Percentiles rank a stretch among this genome's conserved stretches.
These are phyloP conservation scores for Trametes maxima DNA, from an alignment of 768 basidiomycete genomes.

Conservation along the genomic window DNA sequence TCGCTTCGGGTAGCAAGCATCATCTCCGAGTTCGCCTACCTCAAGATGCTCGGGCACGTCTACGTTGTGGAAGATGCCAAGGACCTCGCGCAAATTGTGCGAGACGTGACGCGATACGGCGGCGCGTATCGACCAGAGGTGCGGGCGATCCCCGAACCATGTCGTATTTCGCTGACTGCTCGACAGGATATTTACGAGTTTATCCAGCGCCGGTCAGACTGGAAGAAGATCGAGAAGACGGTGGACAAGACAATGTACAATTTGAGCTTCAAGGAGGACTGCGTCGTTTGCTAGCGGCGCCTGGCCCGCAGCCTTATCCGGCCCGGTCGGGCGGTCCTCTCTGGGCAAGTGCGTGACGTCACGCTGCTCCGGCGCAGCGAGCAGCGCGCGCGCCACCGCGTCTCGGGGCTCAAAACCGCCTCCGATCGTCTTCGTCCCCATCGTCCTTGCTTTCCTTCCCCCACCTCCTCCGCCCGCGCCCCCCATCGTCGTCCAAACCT, in stretches of 20 bases:
- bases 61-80: slow-evolving; percentile 96
- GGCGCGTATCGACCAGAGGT: slow-evolving; percentile 95
- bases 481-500: not conserved
- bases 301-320: not conserved
- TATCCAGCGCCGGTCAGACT: slow-evolving; percentile 91
- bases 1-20: slow-evolving; percentile 83
- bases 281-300: slow-evolving; percentile 37
- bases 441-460: not conserved
- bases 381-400: not conserved
- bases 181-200: slow-evolving; percentile 91
- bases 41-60: slow-evolving; percentile 97
- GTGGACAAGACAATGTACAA: slow-evolving; percentile 97
- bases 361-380: slow-evolving; percentile 14
- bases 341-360: slow-evolving; percentile 3
- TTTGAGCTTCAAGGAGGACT: slow-evolving; percentile 91
- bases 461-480: not conserved
- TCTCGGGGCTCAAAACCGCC: not conserved
- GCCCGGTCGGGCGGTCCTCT: not conserved
- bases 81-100: slow-evolving; percentile 93
- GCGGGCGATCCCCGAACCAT: slow-evolving; percentile 9
- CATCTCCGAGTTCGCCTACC: slow-evolving; percentile 85
- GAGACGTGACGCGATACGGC: slow-evolving; percentile 94
- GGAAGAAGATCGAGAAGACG: slow-evolving; percentile 97
- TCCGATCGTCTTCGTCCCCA: not conserved
- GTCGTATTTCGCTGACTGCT: not conserved